phyloP scores from a whole-genome alignment of 441 rosid genomes.

The Brassica balearica region DNA sequence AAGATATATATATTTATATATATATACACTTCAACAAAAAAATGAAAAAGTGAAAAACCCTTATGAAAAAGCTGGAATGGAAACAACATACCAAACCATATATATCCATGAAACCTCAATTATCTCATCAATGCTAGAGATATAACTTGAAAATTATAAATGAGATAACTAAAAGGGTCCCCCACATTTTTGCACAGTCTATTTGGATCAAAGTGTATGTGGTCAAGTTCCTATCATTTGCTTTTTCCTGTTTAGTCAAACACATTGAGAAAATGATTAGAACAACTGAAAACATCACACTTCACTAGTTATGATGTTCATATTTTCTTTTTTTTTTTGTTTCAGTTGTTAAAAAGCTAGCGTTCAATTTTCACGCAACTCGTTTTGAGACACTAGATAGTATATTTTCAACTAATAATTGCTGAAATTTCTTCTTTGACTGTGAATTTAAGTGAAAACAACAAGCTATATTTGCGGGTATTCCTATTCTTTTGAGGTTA shows the following conservation, averaged over 20 bases:
- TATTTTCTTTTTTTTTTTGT: not conserved
- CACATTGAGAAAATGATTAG: slow-evolving; percentile 41
- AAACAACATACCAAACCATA: slow-evolving; percentile 42
- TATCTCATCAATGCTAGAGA: slow-evolving; percentile 22
- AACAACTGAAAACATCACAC: slow-evolving; percentile 28
- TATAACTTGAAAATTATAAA: not conserved
- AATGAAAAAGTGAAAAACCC: slow-evolving; percentile 8
- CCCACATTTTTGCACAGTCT: slow-evolving; percentile 27
- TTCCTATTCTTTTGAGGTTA: too few relatives aligned
- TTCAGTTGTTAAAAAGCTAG: slow-evolving; percentile 12
- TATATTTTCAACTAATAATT: not conserved
- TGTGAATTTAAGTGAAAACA: not conserved
- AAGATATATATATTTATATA: not conserved
- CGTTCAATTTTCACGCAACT: not conserved
- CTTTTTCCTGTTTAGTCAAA: slow-evolving; percentile 43
- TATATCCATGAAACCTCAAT: slow-evolving; percentile 28
- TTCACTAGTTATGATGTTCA: slow-evolving; percentile 20
- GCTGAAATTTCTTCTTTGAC: not conserved
- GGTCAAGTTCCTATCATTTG: slow-evolving; percentile 45
- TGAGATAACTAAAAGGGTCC: slow-evolving; percentile 12
- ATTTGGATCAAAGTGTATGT: slow-evolving; percentile 31
- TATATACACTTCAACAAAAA: not conserved
- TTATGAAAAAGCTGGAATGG: slow-evolving; percentile 44
- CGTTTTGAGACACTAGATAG: not conserved
- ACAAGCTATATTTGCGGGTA: not conserved